phyloP scores from a whole-genome alignment of 2,329 filamentous ascomycete genomes.

The Teratosphaeria destructans region DNA sequence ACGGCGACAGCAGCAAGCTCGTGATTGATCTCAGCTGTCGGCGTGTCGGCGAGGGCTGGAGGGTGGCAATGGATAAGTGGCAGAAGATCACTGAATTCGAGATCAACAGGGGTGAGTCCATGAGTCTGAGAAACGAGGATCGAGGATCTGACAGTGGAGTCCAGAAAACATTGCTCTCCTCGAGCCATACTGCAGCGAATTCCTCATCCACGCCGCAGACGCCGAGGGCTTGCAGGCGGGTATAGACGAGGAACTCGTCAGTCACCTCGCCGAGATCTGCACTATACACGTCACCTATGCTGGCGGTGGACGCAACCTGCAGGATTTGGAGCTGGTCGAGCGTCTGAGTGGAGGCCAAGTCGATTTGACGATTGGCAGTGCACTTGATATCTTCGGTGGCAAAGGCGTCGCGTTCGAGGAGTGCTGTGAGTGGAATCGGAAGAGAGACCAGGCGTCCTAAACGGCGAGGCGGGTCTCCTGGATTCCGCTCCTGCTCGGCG shows the following conservation, averaged over 20 bases:
- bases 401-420: slow-evolving; percentile 77
- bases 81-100: slow-evolving; percentile 97
- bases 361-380: slow-evolving; percentile 92
- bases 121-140: too few relatives aligned
- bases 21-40: slow-evolving; percentile 94
- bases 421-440: slow-evolving; percentile 73
- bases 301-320: slow-evolving; percentile 73
- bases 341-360: slow-evolving; percentile 67
- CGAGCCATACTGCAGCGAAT: slow-evolving; percentile 90
- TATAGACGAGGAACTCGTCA: slow-evolving; percentile 76
- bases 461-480: neutral
- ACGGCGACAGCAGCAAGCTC: slow-evolving; percentile 64
- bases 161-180: slow-evolving; percentile 69
- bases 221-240: slow-evolving; percentile 89
- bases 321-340: slow-evolving; percentile 76
- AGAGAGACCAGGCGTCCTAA: neutral
- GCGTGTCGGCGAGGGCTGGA: slow-evolving; percentile 66
- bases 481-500: neutral
- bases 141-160: neutral
- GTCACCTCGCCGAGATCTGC: slow-evolving; percentile 71
- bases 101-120: slow-evolving; percentile 61
- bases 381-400: slow-evolving; percentile 90
- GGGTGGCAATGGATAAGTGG: slow-evolving; percentile 99
- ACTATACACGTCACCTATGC: slow-evolving; percentile 91
- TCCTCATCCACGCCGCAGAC: slow-evolving; percentile 93